Base-by-base conservation (phyloP, 768 basidiomycete genomes). In the Naganishia kalamii region DNA sequence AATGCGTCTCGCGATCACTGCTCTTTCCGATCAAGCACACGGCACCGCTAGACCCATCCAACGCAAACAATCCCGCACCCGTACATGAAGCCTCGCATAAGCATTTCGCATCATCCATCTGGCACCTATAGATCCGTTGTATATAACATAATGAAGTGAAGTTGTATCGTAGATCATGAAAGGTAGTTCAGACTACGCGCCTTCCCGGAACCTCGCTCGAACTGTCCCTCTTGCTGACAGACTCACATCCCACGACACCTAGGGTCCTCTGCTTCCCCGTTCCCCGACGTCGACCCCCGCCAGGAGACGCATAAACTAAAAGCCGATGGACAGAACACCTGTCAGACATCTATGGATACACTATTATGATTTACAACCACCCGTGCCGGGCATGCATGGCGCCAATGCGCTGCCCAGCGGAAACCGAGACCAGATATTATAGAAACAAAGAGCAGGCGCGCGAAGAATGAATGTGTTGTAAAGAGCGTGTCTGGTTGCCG, bases 301-400 rank as follows among this genome's bases (percentile, higher is more conserved):
- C 8, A 8, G 21, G 11, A 44, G 19, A 44, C 13, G 12, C 8
- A n/a, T n/a, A 8, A n/a, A 44, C 6, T 50, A 27, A 10, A 7
- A 11, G 19, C 30, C 21, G 33, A 57, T 10, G 7, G 3, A 33
- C 0, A 57, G 32, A 2, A 13, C 6, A 23, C 30, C n/a, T n/a
- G 21, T 5, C 21, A 12, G 15, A 37, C 35, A 21, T n/a, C 37
- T 57, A 57, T 57, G 54, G 54, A 57, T 57, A 57, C 54, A 57
- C 35, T 57, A 23, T 7, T 57, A 25, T 10, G 11, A 1, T n/a
- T 37, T 57, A 57, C 54, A 57, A 57, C 54, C 21, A 35, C 54
- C 46, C n/a, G 15, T 5, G 32, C 13, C 15, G 27, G 32, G 32
- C 48, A 35, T 29, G 11, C 29, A n/a, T 32, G 35, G 10, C 10